Base-by-base conservation (phyloP, 2,329 filamentous ascomycete genomes). In the Blastomyces emzantsi region DNA sequence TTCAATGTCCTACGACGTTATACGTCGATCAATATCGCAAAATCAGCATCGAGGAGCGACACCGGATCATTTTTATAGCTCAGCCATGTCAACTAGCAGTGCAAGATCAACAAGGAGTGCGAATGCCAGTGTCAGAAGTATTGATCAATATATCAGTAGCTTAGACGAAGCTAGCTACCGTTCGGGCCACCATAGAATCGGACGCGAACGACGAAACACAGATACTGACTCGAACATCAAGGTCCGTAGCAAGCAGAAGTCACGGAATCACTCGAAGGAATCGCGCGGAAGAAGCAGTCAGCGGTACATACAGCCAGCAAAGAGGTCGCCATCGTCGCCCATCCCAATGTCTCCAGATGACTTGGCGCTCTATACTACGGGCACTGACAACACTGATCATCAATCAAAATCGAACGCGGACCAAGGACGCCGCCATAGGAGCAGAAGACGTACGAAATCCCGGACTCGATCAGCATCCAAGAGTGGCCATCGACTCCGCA, bases 321-420 rank as follows among this genome's bases (percentile, higher is more conserved):
- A 96, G 76, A 83, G 90, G 28, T 97, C 93, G 0, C 93, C 93
- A 0, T 95, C 91, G 1, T 97, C 93, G 0, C 93, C 93, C 0
- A 83, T 96, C 1, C 91, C 92, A 2, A 97, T 97, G 92, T 96
- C 92, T 2, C 92, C 92, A 0, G 90, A 96, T 69, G 92, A 97
- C 70, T 73, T 90, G 65, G 71, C 76, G 60, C 71, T 73, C 55
- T 80, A 79, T 65, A 76, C 77, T 58, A 75, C 73, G 5, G 79
- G 76, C 65, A 73, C 77, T 8, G 82, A 81, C 13, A 77, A 25
- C 15, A 60, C 15, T 36, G 41, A 82, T 28, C 79, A 81, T 43
- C 78, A 71, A 66, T 79, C 67, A 57, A 73, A 68, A 70, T 71
- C 64, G 70, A 75, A 63, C 41, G 11, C n/a, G 58, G 74, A 66